Percentiles rank a stretch among this genome's conserved stretches.
These are phyloP conservation scores for Prinsepia uniflora DNA, from an alignment of 306 rosid genomes.

Conservation along the genomic window DNA sequence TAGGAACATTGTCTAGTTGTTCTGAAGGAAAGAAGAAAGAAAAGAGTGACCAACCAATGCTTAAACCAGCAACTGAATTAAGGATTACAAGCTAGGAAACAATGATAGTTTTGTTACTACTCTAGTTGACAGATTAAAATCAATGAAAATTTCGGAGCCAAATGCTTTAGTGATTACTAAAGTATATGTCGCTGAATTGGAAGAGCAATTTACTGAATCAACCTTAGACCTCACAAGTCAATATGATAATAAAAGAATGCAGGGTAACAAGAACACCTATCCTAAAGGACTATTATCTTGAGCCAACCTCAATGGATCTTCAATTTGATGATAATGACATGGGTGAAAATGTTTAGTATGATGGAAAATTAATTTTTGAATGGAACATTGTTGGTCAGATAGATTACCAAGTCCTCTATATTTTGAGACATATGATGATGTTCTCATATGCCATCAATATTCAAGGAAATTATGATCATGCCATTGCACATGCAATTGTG, in stretches of 20 bases:
- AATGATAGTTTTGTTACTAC: background rate
- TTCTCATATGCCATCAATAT: background rate
- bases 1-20: background rate
- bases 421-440: background rate
- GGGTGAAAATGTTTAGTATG: background rate
- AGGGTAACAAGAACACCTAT: background rate
- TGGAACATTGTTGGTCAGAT: background rate
- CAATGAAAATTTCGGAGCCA: background rate
- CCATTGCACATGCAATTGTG: background rate
- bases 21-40: no score
- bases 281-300: background rate
- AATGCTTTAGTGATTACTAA: no score
- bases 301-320: background rate
- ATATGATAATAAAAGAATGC: no score
- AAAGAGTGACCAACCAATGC: background rate
- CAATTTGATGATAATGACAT: background rate
- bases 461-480: background rate
- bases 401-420: background rate
- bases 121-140: no score
- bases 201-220: background rate
- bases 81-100: background rate
- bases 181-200: background rate
- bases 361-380: background rate
- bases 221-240: background rate
- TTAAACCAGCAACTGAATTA: background rate